Evolutionary conservation across 257 asterid species (phyloP), one percentile per base, ranked within the genome.

Genomic region (Eucommia ulmoides): DNA sequence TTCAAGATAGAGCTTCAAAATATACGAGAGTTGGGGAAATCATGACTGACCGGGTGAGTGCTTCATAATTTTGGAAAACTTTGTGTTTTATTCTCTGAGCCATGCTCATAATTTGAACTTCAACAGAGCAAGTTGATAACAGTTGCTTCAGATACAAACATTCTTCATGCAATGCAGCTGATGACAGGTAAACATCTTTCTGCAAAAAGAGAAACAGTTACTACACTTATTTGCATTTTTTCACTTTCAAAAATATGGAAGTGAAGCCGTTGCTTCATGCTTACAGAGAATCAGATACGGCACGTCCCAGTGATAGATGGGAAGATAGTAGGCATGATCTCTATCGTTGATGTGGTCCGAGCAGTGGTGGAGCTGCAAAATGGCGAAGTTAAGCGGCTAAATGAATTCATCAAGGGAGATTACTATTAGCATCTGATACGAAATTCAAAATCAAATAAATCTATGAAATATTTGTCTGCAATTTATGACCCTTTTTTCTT

Each of bases 291-390:
- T 50, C 88, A 82, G 45, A 72, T 80, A 45, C 58, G 93, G 46
- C 94, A 86, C 45, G 85, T 65, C 2, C 96, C 92, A 0, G 96
- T 85, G 46, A 75, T 82, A 54, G 85, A 85, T 61, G 83, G 92
- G 55, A 85, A 70, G 80, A 73, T 85, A 17, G 72, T 79, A 20
- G 96, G 94, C 55, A 73, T 86, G 92, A 74, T 82, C 49, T 86
- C 94, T 1, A 66, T 82, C 2, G 68, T 29, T 6, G 94, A 86
- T 56, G 76, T 82, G n/a, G 87, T 79, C n/a, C 65, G 72, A 20
- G 78, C 89, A 35, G 93, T 84, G 14, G 62, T 84, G 47, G 76
- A 64, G 61, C 93, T 76, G 61, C 95, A 81, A 46, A 63, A 65
- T 29, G 81, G 79, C 59, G 93, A 84, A 58, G 63, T 81, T 71